Percentiles rank a stretch among this genome's conserved stretches.
Evolutionary conservation across 345 rosid genomes (phyloP).

Genomic region (Erucastrum elatum): DNA sequence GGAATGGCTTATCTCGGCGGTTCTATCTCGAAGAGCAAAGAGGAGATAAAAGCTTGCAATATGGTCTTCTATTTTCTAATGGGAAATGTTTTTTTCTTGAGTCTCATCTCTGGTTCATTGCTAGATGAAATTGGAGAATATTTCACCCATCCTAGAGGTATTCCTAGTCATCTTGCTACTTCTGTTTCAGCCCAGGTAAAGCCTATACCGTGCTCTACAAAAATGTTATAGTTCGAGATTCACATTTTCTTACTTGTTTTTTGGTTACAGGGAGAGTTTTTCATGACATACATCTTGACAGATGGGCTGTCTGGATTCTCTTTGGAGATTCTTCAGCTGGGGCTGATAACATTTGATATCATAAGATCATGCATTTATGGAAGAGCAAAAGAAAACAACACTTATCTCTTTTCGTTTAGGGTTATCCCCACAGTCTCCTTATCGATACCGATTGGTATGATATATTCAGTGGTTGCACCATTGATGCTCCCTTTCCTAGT

Average conservation of each 20-base stretch:
- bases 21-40: conserved; percentile 74
- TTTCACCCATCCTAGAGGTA: conserved; percentile 61
- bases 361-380: conserved; percentile 50
- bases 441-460: conserved; percentile 74
- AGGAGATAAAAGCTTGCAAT: conserved; percentile 91
- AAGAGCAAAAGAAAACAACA: conserved; percentile 55
- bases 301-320: conserved; percentile 90
- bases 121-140: conserved; percentile 85
- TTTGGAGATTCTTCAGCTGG: conserved; percentile 82
- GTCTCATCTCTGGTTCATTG: conserved; percentile 84
- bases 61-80: conserved; percentile 91
- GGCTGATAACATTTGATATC: conserved; percentile 59
- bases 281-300: conserved; percentile 78
- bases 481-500: conserved; percentile 80
- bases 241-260: not conserved
- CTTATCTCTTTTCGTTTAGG: conserved; percentile 72
- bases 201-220: conserved; percentile 16
- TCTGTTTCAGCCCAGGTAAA: conserved; percentile 85
- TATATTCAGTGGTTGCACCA: conserved; percentile 81
- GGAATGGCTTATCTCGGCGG: conserved; percentile 68
- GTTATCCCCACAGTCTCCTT: conserved; percentile 70
- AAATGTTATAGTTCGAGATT: not conserved
- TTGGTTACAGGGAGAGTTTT: conserved; percentile 75
- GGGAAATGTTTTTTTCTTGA: conserved; percentile 89
- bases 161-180: conserved; percentile 81